Evolutionary conservation across 2,329 filamentous ascomycete species (phyloP).

Genomic region (Neofusicoccum parvum): DNA sequence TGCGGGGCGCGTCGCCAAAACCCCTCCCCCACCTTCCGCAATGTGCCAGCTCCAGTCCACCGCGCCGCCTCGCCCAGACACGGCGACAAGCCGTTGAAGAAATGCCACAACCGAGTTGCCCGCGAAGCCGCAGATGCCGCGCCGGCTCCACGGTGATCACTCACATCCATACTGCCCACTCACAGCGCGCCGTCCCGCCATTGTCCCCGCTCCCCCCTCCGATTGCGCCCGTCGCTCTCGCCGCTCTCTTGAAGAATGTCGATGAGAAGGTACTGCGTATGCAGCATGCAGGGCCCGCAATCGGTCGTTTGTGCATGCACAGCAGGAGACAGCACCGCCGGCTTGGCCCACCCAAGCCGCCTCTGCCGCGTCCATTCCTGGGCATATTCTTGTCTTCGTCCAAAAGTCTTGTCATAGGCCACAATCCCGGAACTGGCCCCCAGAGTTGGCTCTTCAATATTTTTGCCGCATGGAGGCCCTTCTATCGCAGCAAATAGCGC

Average conservation of each 20-base stretch:
- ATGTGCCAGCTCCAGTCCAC: not conserved
- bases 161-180: not conserved
- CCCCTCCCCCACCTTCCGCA: constrained; percentile 15
- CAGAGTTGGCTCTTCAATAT: not conserved
- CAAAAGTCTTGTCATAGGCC: not conserved
- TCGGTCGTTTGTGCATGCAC: constrained; percentile 5
- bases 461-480: not conserved
- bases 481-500: not conserved
- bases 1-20: not conserved
- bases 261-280: not conserved
- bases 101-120: constrained; percentile 16
- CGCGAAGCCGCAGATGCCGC: constrained; percentile 16
- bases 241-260: too few species aligned
- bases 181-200: not conserved
- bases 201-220: not conserved
- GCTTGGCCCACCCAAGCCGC: constrained; percentile 1
- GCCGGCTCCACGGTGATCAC: constrained; percentile 18
- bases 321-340: constrained; percentile 9
- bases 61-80: not conserved
- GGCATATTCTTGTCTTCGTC: not conserved
- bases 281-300: constrained; percentile 9
- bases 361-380: not conserved
- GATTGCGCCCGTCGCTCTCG: not conserved
- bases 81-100: constrained; percentile 13
- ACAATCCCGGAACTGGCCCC: not conserved